These are phyloP conservation scores for Parsonsia alboflavescens DNA, from an alignment of 257 asterid genomes.

Conservation along the genomic window DNA sequence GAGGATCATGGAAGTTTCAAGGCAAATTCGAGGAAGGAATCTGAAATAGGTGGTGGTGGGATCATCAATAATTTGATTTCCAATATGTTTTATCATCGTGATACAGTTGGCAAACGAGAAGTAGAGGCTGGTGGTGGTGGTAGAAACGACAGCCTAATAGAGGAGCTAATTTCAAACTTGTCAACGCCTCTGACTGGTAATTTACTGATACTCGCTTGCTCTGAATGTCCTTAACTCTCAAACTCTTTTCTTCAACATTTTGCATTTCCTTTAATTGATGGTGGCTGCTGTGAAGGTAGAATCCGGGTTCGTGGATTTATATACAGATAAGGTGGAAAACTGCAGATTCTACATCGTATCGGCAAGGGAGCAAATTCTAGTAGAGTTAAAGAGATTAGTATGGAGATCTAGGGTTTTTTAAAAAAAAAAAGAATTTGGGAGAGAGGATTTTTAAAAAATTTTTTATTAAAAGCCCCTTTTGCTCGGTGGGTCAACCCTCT, in stretches of 20 bases:
- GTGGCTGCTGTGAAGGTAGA: conserved; percentile 28
- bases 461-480: no score
- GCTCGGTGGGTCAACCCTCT: no score
- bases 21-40: conserved; percentile 4
- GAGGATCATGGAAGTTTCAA: background rate
- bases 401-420: no score
- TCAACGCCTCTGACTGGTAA: conserved; percentile 24
- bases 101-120: background rate
- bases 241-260: no score
- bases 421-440: no score
- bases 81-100: conserved; percentile 30
- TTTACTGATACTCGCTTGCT: background rate
- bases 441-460: no score
- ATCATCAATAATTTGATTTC: conserved; percentile 34
- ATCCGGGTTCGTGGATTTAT: conserved; percentile 42
- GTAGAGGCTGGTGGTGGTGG: conserved; percentile 6
- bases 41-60: conserved; percentile 30
- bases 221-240: no score
- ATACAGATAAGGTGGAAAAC: conserved; percentile 30
- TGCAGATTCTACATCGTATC: conserved; percentile 32
- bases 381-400: conserved; percentile 30
- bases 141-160: conserved; percentile 22
- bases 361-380: conserved; percentile 32
- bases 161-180: conserved; percentile 40
- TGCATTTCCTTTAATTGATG: no score